Base-by-base conservation (phyloP, 495 filamentous ascomycete species). In the Acidiella bohemica region DNA sequence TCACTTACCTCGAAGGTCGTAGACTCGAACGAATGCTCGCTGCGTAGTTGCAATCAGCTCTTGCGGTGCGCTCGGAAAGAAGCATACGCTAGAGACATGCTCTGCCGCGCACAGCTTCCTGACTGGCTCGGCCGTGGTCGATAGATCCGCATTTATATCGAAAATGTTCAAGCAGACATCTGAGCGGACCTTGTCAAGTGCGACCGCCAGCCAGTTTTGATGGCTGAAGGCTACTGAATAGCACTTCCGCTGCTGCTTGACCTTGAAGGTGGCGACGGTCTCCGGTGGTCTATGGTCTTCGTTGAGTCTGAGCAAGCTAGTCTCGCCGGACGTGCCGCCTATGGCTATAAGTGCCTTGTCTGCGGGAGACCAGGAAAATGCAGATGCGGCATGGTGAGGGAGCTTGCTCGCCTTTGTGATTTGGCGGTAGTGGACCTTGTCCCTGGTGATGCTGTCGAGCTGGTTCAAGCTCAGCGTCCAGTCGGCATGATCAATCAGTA, bases 161-260 rank as follows among this genome's bases (percentile, higher is more conserved):
- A 88, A 97, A 21, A 96, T 78, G 53, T 94, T 86, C 30, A 97
- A 67, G 52, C 84, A 93, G 44, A 80, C 79, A 59, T 96, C 90
- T 58, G 87, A 93, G 4, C 92, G 76, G 22, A 93, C 84, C 45
- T 84, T 72, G 51, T 97, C 92, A 28, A 96, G 66, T 11, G 84
- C 90, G 12, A 85, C 81, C 13, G 90, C 90, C 46, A 97, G 64
- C 42, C 82, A 64, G 4, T 82, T 79, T 25, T 73, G 69, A 18
- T 72, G 74, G 55, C 76, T 93, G 60, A 97, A 94, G 3, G 85
- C 81, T 14, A 96, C 78, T 9, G 85, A 80, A 57, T 96, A 94
- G 55, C 86, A 93, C 44, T 81, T 78, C 25, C 90, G 76, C 42
- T 86, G 78, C 44, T 87, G 77, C 53, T 86, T 93, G 40, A 88